A percentile compares a stretch with the other conserved stretches of the same genome.
These are phyloP conservation scores for Aspergillus japonicus DNA, from an alignment of 2,329 filamentous ascomycete genomes.

Conservation along the genomic window DNA sequence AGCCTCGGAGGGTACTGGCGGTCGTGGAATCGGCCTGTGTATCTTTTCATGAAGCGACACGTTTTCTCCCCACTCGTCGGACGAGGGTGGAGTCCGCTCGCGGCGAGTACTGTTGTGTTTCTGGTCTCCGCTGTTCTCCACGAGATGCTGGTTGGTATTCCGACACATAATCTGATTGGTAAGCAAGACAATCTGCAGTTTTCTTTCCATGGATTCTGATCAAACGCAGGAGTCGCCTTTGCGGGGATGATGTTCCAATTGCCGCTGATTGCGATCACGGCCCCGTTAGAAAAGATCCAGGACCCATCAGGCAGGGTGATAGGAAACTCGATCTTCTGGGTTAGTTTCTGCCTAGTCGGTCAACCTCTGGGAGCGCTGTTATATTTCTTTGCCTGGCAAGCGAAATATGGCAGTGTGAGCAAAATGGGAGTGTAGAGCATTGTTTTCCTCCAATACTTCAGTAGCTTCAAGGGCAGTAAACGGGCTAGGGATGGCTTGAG, in stretches of 20 bases:
- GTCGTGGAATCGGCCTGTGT: constrained; percentile 96
- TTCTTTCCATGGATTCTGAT: constrained; percentile 10
- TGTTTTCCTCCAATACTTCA: background rate
- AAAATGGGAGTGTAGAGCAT: constrained; percentile 22
- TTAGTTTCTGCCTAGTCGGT: constrained; percentile 91
- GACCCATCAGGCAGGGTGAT: constrained; percentile 73
- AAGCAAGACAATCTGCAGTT: constrained; percentile 28
- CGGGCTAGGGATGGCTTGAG: background rate
- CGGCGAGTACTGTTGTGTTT: constrained; percentile 81
- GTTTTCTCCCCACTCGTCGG: constrained; percentile 86
- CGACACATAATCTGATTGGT: constrained; percentile 92
- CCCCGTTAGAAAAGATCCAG: constrained; percentile 74
- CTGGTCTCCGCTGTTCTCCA: constrained; percentile 84
- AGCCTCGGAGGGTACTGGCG: constrained; percentile 89
- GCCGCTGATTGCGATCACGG: constrained; percentile 79
- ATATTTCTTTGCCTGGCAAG: constrained; percentile 99
- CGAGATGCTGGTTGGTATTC: constrained; percentile 87
- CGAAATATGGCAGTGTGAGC: constrained; percentile 86
- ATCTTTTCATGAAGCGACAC: constrained; percentile 93
- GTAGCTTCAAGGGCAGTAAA: background rate
- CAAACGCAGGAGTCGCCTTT: constrained; percentile 74
- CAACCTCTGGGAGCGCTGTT: constrained; percentile 88
- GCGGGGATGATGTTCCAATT: constrained; percentile 91
- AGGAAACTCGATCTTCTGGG: constrained; percentile 94
- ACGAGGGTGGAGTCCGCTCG: constrained; percentile 69